Evolutionary conservation across 345 rosid genomes (phyloP), one percentile per base, ranked within the genome.

Genomic region (Physaria fendleri): DNA sequence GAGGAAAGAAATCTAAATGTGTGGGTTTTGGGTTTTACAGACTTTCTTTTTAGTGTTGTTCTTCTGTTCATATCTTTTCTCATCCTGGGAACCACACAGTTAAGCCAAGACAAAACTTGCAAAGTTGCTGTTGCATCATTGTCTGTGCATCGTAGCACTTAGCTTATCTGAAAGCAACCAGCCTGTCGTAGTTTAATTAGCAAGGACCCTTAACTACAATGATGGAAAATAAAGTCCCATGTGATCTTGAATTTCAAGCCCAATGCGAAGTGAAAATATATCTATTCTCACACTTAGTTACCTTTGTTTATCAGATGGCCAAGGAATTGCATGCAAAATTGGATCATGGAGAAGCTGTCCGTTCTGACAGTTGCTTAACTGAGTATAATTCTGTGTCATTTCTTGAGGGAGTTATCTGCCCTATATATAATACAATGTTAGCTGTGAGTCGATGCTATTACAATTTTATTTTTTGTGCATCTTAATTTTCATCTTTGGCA

Each of bases 321-420:
- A 93, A 81, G 66, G 97, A 93, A 62, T 71, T 93, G 82, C 97
- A 93, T 81, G 95, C 83, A 34, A 77, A 56, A 71, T 60, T 93
- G 78, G 99, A 93, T 73, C 99, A 81, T 75, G 86, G 80, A 66
- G 97, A 79, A 75, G 95, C 97, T 69, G 43, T 54, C 72, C 74
- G 7, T 64, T 81, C 99, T 69, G 18, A 56, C 37, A 93, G 89
- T 71, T 93, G 97, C 74, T 38, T 1, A 60, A 62, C 69, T 47
- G 90, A 73, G 47, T 39, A 38, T 62, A 88, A 84, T 65, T 78
- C 86, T 17, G 89, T 78, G 60, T 92, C 97, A 66, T 93, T 78
- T 77, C 95, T 89, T 66, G 84, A 83, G 56, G 65, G 77, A 79
- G 57, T 93, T 43, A 93, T 93, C 71, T 30, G 50, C 55, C 99